A percentile compares a stretch with the other conserved stretches of the same genome.
Evolutionary conservation across 768 basidiomycete genomes (phyloP).

Genomic region (Crepidotus variabilis): DNA sequence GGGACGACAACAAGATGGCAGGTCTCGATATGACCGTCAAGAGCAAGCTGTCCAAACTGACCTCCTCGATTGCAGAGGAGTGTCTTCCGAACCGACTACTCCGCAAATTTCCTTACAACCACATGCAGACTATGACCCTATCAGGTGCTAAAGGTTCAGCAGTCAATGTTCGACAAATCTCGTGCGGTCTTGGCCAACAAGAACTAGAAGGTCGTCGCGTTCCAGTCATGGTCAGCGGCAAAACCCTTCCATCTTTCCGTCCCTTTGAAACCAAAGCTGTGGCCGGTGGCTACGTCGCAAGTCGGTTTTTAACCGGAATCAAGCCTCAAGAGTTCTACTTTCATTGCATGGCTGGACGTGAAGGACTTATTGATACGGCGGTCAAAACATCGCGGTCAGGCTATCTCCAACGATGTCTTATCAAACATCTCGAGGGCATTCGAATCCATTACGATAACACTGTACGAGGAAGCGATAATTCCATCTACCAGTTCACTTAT

Average conservation of each 20-base stretch:
- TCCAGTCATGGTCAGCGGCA: conserved; percentile 98
- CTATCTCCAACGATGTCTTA: conserved; percentile 95
- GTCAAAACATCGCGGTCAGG: conserved; percentile 99
- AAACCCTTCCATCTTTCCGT: conserved; percentile 95
- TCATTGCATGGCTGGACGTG: conserved; percentile 99
- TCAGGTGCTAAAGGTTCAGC: conserved; percentile 98
- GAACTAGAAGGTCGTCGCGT: conserved; percentile 98
- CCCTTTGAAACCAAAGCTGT: conserved; percentile 98
- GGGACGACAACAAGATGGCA: conserved; percentile 97
- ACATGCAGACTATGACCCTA: conserved; percentile 99
- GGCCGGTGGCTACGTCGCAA: conserved; percentile 96
- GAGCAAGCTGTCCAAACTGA: conserved; percentile 79
- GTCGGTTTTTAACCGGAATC: conserved; percentile 97
- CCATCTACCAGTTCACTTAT: conserved; percentile 94
- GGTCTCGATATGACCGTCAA: conserved; percentile 93
- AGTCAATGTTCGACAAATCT: conserved; percentile 97
- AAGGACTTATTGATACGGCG: conserved; percentile 98
- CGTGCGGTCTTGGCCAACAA: conserved; percentile 96
- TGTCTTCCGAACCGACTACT: conserved; percentile 84
- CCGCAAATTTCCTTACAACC: conserved; percentile 94
- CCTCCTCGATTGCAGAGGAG: conserved; percentile 83
- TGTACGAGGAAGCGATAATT: conserved; percentile 91
- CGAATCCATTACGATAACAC: conserved; percentile 98
- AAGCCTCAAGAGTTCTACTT: conserved; percentile 99
- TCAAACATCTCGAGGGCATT: conserved; percentile 97